Evolutionary conservation across 306 rosid species (phyloP).

Genomic region (Heteromeles arbutifolia): DNA sequence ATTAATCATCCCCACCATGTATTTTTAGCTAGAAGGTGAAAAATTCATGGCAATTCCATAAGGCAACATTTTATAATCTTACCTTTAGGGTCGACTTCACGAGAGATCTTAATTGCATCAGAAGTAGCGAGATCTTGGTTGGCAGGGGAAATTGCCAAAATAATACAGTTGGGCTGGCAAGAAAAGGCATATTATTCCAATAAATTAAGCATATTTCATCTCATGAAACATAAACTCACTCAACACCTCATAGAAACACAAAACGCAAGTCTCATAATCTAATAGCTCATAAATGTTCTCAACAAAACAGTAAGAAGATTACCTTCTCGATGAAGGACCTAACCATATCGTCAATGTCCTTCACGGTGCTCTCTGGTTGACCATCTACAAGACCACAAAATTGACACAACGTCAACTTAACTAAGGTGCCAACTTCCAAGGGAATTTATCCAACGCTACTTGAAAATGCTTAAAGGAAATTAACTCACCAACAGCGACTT

Average conservation of each 20-base stretch:
- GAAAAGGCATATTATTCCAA: neutral
- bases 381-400: conserved; percentile 27
- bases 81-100: conserved; percentile 46
- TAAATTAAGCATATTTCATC: neutral
- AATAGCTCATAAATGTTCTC: neutral
- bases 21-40: neutral
- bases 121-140: conserved; percentile 40
- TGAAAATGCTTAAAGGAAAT: neutral
- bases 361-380: conserved; percentile 35
- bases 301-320: neutral
- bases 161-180: conserved; percentile 48
- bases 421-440: neutral
- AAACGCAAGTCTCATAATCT: neutral
- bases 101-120: conserved; percentile 43
- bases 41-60: neutral
- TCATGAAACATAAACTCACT: neutral
- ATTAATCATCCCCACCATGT: neutral
- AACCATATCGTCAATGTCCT: conserved; percentile 42
- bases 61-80: neutral
- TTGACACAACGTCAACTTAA: neutral
- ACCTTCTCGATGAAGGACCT: conserved; percentile 42
- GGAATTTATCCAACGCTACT: neutral
- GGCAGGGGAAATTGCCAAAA: conserved; percentile 43
- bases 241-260: neutral
- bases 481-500: conserved; percentile 42